Conservation (phyloP, 805 yeast species). For the Scheffersomyces lignosus region DNA sequence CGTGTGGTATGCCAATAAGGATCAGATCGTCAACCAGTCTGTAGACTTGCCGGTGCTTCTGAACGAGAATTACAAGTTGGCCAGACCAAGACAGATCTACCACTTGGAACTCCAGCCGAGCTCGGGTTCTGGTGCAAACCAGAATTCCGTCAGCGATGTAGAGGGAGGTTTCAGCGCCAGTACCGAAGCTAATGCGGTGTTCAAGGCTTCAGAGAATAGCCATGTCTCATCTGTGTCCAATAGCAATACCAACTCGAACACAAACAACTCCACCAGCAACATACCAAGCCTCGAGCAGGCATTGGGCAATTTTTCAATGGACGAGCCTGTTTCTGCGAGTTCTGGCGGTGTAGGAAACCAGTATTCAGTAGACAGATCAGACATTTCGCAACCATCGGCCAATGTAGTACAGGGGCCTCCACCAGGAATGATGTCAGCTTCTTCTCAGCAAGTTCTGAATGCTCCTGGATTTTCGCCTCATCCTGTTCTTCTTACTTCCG, state of each 20-base stretch:
- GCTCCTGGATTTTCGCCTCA: no score
- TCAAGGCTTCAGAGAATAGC: background rate
- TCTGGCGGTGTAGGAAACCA: background rate
- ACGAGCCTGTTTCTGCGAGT: background rate
- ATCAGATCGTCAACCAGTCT: conserved; percentile 16
- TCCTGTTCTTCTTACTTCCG: conserved; percentile 32
- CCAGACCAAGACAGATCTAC: conserved; percentile 33
- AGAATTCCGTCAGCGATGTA: background rate
- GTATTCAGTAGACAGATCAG: background rate
- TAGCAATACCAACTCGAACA: background rate
- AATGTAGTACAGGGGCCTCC: conserved; percentile 4
- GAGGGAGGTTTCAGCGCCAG: background rate
- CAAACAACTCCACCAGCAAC: background rate
- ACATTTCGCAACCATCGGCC: background rate
- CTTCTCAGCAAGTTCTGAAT: conserved; percentile 1
- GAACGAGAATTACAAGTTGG: conserved; percentile 31
- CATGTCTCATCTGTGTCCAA: background rate
- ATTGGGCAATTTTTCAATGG: no score
- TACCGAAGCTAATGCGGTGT: background rate
- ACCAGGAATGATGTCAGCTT: conserved; percentile 8
- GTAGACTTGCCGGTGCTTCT: conserved; percentile 13
- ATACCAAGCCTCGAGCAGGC: background rate
- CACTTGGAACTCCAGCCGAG: conserved; percentile 33
- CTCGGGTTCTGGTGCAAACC: background rate
- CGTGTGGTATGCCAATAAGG: conserved; percentile 45